These are phyloP conservation scores for Raddia guianensis DNA, from an alignment of 176 grass and related monocot genomes.

Conservation along the genomic window DNA sequence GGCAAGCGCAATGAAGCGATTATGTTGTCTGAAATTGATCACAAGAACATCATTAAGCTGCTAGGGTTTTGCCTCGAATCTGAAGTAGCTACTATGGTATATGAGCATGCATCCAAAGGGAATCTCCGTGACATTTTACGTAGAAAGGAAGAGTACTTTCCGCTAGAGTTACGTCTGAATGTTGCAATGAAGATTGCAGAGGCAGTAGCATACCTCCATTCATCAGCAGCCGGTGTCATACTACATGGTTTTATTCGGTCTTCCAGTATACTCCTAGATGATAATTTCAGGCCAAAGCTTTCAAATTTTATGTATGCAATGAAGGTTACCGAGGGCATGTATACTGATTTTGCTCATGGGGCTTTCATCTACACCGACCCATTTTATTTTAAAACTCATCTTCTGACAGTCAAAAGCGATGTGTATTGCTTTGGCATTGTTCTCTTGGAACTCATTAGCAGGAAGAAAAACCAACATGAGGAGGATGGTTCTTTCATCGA, in stretches of 20 bases:
- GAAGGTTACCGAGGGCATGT: background rate
- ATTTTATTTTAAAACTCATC: too few relatives aligned
- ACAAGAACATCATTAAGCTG: conserved; percentile 22
- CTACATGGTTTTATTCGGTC: too few relatives aligned
- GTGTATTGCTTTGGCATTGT: conserved; percentile 20
- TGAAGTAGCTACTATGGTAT: background rate
- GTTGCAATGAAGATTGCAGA: too few relatives aligned
- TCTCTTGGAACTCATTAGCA: conserved; percentile 24
- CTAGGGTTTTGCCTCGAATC: conserved; percentile 3
- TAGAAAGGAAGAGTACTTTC: too few relatives aligned
- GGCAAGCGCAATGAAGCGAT: background rate
- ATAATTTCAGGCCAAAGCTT: background rate
- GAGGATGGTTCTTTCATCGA: background rate
- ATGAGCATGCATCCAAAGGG: background rate
- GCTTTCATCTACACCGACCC: too few relatives aligned
- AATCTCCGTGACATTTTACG: too few relatives aligned
- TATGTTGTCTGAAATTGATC: background rate
- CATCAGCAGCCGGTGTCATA: too few relatives aligned
- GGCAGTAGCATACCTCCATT: too few relatives aligned
- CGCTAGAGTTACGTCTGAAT: too few relatives aligned
- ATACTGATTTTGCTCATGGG: too few relatives aligned
- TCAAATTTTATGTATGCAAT: background rate
- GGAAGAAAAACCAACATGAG: background rate
- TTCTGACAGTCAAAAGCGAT: background rate
- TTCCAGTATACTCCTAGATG: too few relatives aligned